Base-by-base conservation (phyloP, 2,329 filamentous ascomycete species). In the Geoglossum cookeanum region DNA sequence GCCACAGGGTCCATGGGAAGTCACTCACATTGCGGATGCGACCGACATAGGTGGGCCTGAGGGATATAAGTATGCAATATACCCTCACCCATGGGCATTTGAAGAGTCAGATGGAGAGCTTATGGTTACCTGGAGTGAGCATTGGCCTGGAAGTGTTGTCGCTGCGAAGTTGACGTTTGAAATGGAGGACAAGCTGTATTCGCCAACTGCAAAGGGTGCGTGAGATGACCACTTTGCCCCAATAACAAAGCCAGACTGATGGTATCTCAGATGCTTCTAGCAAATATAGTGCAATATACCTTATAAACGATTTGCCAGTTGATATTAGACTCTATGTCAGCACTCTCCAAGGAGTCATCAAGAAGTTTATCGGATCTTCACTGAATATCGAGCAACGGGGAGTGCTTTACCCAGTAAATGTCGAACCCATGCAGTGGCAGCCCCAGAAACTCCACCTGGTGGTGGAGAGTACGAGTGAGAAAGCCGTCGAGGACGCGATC, bases 61-160 rank as follows among this genome's bases (percentile, higher is more conserved):
- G 29, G 56, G 49, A 8, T 58, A 58, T 39, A 59, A 37, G 39
- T 63, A 63, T 54, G 60, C 60, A 29, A 61, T 63, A 8, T 63
- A 62, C 35, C 57, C 60, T 3, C 62, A 63, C 33, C 59, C 58
- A 2, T 62, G 60, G 59, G 58, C 58, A 15, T 58, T 56, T 11
- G 47, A 58, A 4, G 55, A 58, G 17, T 55, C 48, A 6, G 44
- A 58, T 3, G 60, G 54, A 7, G 58, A 60, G 45, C 11, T 62
- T 6, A 39, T 63, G 55, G 61, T 63, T 2, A 60, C 59, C 3
- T 63, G 62, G 62, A 60, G 58, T n/a, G 62, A 63, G 35, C 47
- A 59, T 30, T 61, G 53, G 30, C 61, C 60, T 17, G 62, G 62
- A 4, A 58, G 58, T 9, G 61, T 63, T 3, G 44, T 62, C 3